Evolutionary conservation across 2,329 filamentous ascomycete genomes (phyloP).

Genomic region (Dothistroma septosporum): DNA sequence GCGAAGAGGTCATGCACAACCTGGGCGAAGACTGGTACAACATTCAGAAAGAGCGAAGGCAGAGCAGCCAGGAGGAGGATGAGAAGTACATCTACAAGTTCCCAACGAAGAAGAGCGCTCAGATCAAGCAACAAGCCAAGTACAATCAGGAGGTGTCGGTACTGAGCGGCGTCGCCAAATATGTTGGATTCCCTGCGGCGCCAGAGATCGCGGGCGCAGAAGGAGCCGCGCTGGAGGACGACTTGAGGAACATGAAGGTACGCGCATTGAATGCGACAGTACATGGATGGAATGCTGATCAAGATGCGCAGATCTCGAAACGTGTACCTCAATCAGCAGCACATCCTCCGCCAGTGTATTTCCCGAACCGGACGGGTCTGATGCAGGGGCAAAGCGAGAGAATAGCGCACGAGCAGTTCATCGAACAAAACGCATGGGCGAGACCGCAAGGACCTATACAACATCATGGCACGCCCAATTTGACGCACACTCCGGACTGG

Average conservation of each 20-base stretch:
- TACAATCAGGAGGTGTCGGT: conserved; percentile 96
- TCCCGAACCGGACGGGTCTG: conserved; percentile 19
- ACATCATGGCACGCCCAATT: conserved; percentile 27
- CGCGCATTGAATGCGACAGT: conserved; percentile 36
- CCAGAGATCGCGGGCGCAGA: conserved; percentile 74
- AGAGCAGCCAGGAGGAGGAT: conserved; percentile 70
- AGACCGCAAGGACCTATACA: conserved; percentile 78
- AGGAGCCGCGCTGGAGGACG: conserved; percentile 71
- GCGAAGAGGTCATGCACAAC: conserved; percentile 73
- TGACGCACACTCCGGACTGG: conserved; percentile 35
- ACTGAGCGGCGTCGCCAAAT: conserved; percentile 84
- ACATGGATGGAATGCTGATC: conserved; percentile 12
- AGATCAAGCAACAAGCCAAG: conserved; percentile 77
- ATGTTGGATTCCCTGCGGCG: conserved; percentile 94
- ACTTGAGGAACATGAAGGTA: conserved; percentile 86
- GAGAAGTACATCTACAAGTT: conserved; percentile 80
- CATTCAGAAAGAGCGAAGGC: conserved; percentile 82
- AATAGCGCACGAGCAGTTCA: conserved; percentile 63
- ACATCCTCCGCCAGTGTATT: conserved; percentile 24
- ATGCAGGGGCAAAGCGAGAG: conserved; percentile 30
- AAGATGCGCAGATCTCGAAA: conserved; percentile 24
- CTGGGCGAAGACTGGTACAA: conserved; percentile 89
- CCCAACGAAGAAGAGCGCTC: conserved; percentile 69
- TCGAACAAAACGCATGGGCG: conserved; percentile 88
- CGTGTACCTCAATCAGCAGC: conserved; percentile 20